Evolutionary conservation across 345 rosid species (phyloP), one percentile per base, ranked within the genome.

Genomic region (Salix brachista): DNA sequence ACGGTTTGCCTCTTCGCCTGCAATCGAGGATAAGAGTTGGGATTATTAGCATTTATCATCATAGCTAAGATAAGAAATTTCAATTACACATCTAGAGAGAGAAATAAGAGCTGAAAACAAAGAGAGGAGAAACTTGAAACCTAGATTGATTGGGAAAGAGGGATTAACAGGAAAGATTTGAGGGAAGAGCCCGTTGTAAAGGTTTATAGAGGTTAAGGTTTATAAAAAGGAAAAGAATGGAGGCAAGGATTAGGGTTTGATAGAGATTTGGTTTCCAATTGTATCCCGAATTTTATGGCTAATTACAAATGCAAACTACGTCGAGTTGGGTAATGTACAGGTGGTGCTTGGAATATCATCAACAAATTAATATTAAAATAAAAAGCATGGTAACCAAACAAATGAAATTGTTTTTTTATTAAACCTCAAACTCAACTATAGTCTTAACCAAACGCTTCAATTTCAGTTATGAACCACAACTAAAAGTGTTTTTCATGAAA

Each of bases 21-120:
- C 34, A 32, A 32, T 32, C 34, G 4, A 32, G 34, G 34, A 32
- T 32, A 32, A 32, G 75, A 77, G 80, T 75, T 77, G 75, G 80
- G 75, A 77, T 75, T 67, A 68, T 19, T 25, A 69, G 5, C 65
- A 76, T 60, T 70, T 77, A 46, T 77, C 80, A 77, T 77, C 70
- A 32, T 23, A 16, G 80, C 80, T 5, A 21, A 4, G 7, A 26
- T 6, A 19, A 28, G 42, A 16, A 41, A 44, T 30, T 12, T 8
- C 19, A 13, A 65, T 65, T 6, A 30, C 17, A 6, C 10, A 10
- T 18, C 0, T 0, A 37, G 5, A 10, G 9, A 44, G 46, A 2
- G 7, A 30, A 62, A 26, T 2, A 36, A 36, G 41, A 34, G 30
- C 7, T 4, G 4, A 1, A 56, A 56, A 56, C 9, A 36, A 36